Evolutionary conservation across 2,329 filamentous ascomycete species (phyloP).

Genomic region (Colletotrichum sp.): DNA sequence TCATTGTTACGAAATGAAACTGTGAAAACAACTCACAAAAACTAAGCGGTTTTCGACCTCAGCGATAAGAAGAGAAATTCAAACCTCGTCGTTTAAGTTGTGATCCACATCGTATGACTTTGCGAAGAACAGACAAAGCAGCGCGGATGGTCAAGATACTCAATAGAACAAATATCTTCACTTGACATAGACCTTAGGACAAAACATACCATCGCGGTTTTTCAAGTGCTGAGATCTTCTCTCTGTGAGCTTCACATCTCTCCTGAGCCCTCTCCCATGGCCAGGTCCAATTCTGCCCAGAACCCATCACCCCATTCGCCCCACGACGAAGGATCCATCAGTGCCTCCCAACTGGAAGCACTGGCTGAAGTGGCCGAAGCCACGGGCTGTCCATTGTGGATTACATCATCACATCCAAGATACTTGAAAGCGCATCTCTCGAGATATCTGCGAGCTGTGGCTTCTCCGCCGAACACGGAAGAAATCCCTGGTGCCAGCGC

Average conservation of each 20-base stretch:
- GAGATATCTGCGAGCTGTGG: neutral
- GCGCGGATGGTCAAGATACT: too few relatives aligned
- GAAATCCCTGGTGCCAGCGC: neutral
- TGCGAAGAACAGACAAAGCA: neutral
- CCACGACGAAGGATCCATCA: neutral
- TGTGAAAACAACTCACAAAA: neutral
- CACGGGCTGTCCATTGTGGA: neutral
- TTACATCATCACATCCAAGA: neutral
- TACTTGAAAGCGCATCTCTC: neutral
- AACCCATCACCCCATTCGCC: neutral
- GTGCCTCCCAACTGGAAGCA: neutral
- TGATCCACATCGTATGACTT: neutral
- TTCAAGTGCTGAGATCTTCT: neutral
- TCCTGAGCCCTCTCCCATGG: neutral
- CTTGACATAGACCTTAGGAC: neutral
- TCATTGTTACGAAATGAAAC: neutral
- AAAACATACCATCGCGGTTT: rapidly evolving
- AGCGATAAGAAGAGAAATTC: neutral
- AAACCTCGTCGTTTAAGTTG: neutral
- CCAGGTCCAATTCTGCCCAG: neutral
- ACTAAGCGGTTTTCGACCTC: neutral
- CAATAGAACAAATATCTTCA: too few relatives aligned
- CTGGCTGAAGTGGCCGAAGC: neutral
- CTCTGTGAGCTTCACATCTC: neutral
- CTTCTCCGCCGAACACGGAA: neutral